Conservation (phyloP, 2,329 filamentous ascomycete species). For the Hymenoscyphus fructigenus region DNA sequence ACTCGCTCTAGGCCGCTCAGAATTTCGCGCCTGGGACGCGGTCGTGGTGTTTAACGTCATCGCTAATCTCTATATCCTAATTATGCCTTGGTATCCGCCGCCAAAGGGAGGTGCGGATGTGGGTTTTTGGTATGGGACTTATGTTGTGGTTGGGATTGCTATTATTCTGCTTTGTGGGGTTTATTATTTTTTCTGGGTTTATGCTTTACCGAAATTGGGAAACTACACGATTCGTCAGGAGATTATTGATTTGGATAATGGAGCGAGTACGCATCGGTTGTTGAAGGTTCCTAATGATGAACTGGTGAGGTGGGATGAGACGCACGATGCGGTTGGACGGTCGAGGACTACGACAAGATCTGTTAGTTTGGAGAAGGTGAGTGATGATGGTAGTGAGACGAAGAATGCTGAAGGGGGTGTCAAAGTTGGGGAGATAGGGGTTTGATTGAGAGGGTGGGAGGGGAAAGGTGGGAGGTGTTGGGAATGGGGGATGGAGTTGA, state of each 20-base stretch:
- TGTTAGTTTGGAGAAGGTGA: neutral
- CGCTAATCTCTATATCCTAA: constrained; percentile 59
- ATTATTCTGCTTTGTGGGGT: constrained; percentile 53
- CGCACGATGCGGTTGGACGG: constrained; percentile 48
- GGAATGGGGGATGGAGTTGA: neutral
- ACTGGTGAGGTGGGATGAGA: constrained; percentile 55
- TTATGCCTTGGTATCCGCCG: constrained; percentile 73
- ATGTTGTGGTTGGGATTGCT: constrained; percentile 62
- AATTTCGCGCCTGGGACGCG: constrained; percentile 60
- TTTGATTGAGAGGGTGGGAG: neutral
- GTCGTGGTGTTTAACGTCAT: constrained; percentile 59
- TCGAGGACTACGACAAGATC: neutral
- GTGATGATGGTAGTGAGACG: neutral
- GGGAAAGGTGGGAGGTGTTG: neutral
- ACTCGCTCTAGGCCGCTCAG: constrained; percentile 46
- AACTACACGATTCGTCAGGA: constrained; percentile 57
- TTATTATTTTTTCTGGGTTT: constrained; percentile 61
- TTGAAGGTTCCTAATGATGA: constrained; percentile 53
- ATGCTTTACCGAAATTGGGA: constrained; percentile 51
- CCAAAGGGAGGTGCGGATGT: constrained; percentile 63
- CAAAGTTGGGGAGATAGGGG: neutral
- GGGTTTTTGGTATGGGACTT: constrained; percentile 73
- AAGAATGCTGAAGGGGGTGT: neutral
- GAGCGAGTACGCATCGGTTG: constrained; percentile 46
- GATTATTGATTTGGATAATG: constrained; percentile 49